Conservation (phyloP, 331 rosid species). For the Prunus yedoensis region DNA sequence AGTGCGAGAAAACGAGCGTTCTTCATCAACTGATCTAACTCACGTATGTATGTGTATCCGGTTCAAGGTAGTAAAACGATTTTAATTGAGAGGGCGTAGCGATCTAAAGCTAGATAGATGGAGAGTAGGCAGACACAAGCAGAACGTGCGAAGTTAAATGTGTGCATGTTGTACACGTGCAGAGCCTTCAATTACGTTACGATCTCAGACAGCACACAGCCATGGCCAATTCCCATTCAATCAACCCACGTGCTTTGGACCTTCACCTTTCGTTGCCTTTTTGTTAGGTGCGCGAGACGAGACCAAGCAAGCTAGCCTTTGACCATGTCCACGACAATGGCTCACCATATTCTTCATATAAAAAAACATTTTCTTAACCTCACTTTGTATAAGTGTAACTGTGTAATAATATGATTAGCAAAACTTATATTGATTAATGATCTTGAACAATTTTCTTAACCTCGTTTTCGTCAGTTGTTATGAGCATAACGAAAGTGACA, state of each 20-base stretch:
- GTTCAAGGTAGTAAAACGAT: no score
- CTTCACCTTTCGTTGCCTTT: background rate
- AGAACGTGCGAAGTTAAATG: background rate
- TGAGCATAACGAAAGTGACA: background rate
- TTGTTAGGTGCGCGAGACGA: background rate
- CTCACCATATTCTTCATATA: no score
- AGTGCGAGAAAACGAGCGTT: no score
- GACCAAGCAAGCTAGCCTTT: background rate
- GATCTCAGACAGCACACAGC: no score
- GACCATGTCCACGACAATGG: background rate
- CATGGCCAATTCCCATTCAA: background rate
- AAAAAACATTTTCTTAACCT: background rate
- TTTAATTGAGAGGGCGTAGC: no score
- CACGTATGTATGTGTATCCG: no score
- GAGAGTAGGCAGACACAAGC: background rate
- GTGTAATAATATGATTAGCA: no score
- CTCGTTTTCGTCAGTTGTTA: no score
- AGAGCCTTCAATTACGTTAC: background rate
- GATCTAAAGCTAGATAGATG: no score
- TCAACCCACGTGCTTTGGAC: conserved; percentile 10
- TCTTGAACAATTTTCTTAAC: background rate
- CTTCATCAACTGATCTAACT: no score
- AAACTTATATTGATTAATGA: no score
- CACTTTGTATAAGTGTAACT: no score
- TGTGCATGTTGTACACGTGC: conserved; percentile 20